phyloP scores from a whole-genome alignment of 768 basidiomycete species.

The Boletus sensibilis region DNA sequence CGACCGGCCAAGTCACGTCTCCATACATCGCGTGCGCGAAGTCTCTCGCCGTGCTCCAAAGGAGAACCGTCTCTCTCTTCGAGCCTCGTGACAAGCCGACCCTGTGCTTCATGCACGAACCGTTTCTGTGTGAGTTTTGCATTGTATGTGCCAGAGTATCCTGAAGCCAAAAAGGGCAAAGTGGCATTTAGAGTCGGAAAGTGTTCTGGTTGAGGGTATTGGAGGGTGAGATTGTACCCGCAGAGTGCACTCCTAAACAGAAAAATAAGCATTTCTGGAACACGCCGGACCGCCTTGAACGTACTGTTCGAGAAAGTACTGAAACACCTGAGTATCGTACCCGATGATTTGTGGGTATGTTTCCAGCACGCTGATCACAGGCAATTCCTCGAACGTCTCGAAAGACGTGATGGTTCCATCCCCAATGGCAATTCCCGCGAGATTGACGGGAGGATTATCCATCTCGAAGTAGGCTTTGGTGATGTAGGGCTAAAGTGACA shows the following conservation, averaged over 20 bases:
- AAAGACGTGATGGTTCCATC: slow-evolving; percentile 40
- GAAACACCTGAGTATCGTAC: slow-evolving; percentile 62
- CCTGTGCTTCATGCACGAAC: slow-evolving; percentile 12
- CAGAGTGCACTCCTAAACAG: slow-evolving; percentile 54
- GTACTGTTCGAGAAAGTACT: too few species aligned
- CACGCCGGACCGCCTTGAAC: not conserved
- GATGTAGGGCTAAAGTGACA: slow-evolving; percentile 65
- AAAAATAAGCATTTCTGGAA: not conserved
- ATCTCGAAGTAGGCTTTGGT: slow-evolving; percentile 64
- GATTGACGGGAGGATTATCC: slow-evolving; percentile 60
- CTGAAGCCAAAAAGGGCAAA: not conserved
- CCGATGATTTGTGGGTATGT: slow-evolving; percentile 75
- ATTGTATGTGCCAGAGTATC: not conserved
- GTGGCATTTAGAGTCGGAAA: slow-evolving; percentile 38
- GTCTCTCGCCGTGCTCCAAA: slow-evolving; percentile 21
- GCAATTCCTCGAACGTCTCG: slow-evolving; percentile 48
- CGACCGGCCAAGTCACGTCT: slow-evolving; percentile 52
- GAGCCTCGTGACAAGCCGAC: slow-evolving; percentile 4
- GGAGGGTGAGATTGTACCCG: slow-evolving; percentile 61
- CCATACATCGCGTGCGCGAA: slow-evolving; percentile 23
- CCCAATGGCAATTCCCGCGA: slow-evolving; percentile 67
- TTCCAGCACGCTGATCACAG: slow-evolving; percentile 60
- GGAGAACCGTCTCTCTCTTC: not conserved
- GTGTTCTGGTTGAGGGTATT: slow-evolving; percentile 59
- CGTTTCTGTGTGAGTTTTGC: slow-evolving; percentile 7